These are phyloP conservation scores for Tetrahymena borealis DNA, from an alignment of 73 alveolate species.

Conservation along the genomic window DNA sequence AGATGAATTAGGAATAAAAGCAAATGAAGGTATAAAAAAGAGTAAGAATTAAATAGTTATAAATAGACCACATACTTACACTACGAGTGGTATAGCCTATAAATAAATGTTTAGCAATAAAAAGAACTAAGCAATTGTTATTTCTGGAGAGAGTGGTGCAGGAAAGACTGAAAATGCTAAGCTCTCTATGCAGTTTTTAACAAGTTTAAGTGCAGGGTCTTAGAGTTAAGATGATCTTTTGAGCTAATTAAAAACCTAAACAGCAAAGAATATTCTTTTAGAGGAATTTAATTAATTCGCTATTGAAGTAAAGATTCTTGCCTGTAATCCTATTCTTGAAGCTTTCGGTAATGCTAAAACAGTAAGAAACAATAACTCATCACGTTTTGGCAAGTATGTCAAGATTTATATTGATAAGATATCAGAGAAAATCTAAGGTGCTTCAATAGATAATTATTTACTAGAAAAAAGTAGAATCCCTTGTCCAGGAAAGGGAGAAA, in stretches of 20 bases:
- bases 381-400: conserved; percentile 96
- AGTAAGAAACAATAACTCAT: conserved; percentile 76
- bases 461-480: conserved; percentile 94
- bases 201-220: conserved; percentile 34
- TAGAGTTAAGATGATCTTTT: background rate
- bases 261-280: conserved; percentile 10
- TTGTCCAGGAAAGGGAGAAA: conserved; percentile 72
- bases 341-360: conserved; percentile 99
- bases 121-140: conserved; percentile 80
- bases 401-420: conserved; percentile 71
- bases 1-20: background rate
- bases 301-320: conserved; percentile 81
- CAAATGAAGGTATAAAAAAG: conserved; percentile 7
- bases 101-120: conserved; percentile 67
- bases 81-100: conserved; percentile 79
- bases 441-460: conserved; percentile 74
- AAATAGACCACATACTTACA: conserved; percentile 86
- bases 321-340: conserved; percentile 95
- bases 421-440: conserved; percentile 82
- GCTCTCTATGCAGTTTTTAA: conserved; percentile 78
- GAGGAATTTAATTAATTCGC: conserved; percentile 6
- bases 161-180: conserved; percentile 93
- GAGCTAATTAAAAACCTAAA: background rate
- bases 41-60: background rate
- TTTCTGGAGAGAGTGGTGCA: conserved; percentile 93